Conservation (phyloP, 2,329 filamentous ascomycete genomes). For the Aspergillus alliaceus region DNA sequence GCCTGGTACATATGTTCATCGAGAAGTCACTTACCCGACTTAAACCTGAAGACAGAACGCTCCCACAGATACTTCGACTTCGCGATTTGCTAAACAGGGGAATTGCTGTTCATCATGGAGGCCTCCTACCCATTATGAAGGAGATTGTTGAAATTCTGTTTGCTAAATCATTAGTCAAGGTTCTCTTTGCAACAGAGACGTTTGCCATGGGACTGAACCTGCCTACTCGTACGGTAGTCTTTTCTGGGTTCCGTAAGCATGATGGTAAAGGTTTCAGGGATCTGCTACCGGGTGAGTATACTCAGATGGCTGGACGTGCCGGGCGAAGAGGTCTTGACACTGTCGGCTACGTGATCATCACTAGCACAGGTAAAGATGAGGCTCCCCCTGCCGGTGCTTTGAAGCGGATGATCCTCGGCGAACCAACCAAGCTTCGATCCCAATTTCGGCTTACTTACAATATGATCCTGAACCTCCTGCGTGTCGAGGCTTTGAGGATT, state of each 20-base stretch:
- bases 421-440: conserved; percentile 90
- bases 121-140: conserved; percentile 92
- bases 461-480: conserved; percentile 95
- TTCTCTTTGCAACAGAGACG: conserved; percentile 95
- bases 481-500: conserved; percentile 95
- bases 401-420: conserved; percentile 91
- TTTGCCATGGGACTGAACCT: conserved; percentile 98
- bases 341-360: conserved; percentile 92
- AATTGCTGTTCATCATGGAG: conserved; percentile 94
- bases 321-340: conserved; percentile 89
- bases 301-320: conserved; percentile 95
- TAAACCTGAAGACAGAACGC: conserved; percentile 80
- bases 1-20: conserved; percentile 94
- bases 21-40: conserved; percentile 90
- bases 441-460: conserved; percentile 98
- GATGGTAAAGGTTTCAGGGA: conserved; percentile 91
- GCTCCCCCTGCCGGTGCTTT: conserved; percentile 81
- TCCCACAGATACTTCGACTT: conserved; percentile 90
- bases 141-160: conserved; percentile 97
- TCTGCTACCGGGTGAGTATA: conserved; percentile 91
- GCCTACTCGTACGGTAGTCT: conserved; percentile 93
- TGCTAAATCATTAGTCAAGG: conserved; percentile 90
- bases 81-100: conserved; percentile 82
- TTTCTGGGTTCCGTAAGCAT: conserved; percentile 95
- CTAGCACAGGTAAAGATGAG: conserved; percentile 76